Conservation (phyloP, 2,329 filamentous ascomycete genomes). For the Pestalotiopsis sp. region DNA sequence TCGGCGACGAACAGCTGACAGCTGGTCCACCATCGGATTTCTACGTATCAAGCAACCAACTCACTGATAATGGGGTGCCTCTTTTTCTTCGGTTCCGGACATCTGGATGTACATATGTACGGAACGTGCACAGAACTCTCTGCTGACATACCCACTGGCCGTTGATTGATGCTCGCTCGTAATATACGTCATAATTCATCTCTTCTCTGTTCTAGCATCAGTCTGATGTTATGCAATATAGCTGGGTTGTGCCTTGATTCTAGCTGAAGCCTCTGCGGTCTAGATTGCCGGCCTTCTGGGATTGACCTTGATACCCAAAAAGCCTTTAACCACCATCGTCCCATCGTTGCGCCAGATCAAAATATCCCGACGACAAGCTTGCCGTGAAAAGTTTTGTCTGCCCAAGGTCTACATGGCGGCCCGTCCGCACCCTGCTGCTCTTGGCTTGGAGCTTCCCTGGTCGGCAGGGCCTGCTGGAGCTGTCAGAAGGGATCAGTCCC, state of each 20-base stretch:
- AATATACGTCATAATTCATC: slow-evolving; percentile 7
- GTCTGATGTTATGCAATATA: slow-evolving; percentile 7
- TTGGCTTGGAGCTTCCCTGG: background rate
- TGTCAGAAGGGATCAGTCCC: slow-evolving; percentile 8
- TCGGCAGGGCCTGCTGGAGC: slow-evolving; percentile 6
- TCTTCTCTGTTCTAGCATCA: background rate
- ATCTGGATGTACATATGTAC: background rate
- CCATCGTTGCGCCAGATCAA: background rate
- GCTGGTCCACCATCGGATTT: background rate
- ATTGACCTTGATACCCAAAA: slow-evolving; percentile 13
- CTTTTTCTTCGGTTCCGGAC: background rate
- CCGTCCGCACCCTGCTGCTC: slow-evolving; percentile 4
- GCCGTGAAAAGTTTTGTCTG: background rate
- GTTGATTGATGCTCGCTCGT: no score
- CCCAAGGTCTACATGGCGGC: background rate
- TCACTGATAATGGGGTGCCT: background rate
- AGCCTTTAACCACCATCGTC: background rate
- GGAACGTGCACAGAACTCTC: background rate
- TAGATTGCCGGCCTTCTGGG: background rate
- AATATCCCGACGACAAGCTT: background rate
- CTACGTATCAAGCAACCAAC: background rate
- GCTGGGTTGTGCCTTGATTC: slow-evolving; percentile 9
- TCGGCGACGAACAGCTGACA: background rate
- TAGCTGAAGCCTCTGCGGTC: slow-evolving; percentile 4
- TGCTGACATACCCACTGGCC: background rate